These are phyloP conservation scores for Argentina anserina DNA, from an alignment of 306 rosid genomes.

Conservation along the genomic window DNA sequence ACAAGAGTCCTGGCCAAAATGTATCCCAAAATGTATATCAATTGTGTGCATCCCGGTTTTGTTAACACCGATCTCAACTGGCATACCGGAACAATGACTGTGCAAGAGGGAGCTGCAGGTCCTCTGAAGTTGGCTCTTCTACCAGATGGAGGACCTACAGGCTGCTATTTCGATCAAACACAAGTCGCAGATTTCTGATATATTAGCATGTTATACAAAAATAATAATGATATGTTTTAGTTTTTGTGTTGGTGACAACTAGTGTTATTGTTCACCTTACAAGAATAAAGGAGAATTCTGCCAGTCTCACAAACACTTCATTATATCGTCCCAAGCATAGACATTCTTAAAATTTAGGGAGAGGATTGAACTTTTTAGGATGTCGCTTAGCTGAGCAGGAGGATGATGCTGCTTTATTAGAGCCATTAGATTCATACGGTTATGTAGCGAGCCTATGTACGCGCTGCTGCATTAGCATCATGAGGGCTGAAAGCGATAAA, in stretches of 20 bases:
- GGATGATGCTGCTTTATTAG: too few relatives aligned
- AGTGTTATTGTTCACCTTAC: neutral
- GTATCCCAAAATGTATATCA: conserved; percentile 40
- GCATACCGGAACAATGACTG: conserved; percentile 40
- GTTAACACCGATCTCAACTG: conserved; percentile 47
- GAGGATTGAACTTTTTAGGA: too few relatives aligned
- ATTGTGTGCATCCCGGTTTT: conserved; percentile 60
- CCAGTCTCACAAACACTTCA: too few relatives aligned
- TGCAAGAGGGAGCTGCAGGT: conserved; percentile 54
- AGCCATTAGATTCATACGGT: too few relatives aligned
- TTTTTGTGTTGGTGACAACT: neutral
- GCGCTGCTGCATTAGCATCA: too few relatives aligned
- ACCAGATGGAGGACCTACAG: conserved; percentile 42
- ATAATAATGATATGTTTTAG: neutral
- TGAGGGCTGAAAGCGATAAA: too few relatives aligned
- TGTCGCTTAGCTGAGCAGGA: too few relatives aligned
- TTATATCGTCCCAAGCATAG: too few relatives aligned
- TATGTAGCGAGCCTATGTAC: too few relatives aligned
- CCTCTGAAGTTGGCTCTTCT: conserved; percentile 43
- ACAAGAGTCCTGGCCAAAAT: conserved; percentile 50
- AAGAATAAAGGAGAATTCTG: too few relatives aligned
- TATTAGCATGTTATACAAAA: neutral
- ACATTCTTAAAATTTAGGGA: too few relatives aligned
- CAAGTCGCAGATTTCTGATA: conserved; percentile 34
- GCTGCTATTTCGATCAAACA: conserved; percentile 48